Evolutionary conservation across 192 early-diverging fungal species (phyloP).

Genomic region (Coemansia sp.): DNA sequence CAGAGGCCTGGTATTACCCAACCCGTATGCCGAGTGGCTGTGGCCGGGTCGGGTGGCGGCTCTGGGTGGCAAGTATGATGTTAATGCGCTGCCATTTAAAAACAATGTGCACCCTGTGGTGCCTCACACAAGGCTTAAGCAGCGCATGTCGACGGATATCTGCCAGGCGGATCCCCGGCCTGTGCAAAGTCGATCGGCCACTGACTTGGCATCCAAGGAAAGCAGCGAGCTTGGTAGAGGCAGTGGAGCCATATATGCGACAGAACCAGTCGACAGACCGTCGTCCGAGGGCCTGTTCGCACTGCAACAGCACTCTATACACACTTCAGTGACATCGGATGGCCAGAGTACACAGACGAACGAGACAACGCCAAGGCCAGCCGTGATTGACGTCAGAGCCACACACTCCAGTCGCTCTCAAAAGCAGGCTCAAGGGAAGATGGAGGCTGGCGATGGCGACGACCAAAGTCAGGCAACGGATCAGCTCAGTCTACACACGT

Average conservation of each 20-base stretch:
- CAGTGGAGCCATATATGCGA: background rate
- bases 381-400: background rate
- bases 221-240: background rate
- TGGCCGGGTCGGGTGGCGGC: constrained; percentile 31
- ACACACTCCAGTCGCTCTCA: background rate
- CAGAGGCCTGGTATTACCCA: constrained; percentile 25
- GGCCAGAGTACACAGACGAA: background rate
- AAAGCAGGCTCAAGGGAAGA: background rate
- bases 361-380: background rate
- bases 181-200: constrained; percentile 26
- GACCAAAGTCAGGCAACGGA: background rate
- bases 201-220: constrained; percentile 14
- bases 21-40: constrained; percentile 43
- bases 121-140: constrained; percentile 18
- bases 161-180: constrained; percentile 27
- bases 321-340: background rate
- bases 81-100: constrained; percentile 35
- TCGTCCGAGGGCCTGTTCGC: background rate
- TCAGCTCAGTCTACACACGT: constrained; percentile 17
- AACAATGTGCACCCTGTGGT: constrained; percentile 41
- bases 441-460: background rate
- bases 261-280: background rate
- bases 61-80: background rate
- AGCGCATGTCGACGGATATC: constrained; percentile 31
- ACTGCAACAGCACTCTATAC: background rate